Base-by-base conservation (phyloP, 352 stramenopile genomes). In the Phytophthora tubulina region DNA sequence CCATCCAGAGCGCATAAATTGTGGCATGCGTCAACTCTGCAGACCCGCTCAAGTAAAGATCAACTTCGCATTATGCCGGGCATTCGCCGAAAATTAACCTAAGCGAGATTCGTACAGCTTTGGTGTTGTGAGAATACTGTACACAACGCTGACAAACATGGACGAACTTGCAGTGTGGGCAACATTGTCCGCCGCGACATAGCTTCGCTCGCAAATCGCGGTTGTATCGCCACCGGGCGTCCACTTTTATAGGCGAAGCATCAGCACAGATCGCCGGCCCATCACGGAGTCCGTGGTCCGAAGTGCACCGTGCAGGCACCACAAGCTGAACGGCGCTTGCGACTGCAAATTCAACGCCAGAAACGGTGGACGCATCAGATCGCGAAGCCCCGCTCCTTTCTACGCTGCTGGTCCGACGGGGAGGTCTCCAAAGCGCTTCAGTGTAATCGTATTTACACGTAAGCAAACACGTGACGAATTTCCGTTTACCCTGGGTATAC, bases 21-120 rank as follows among this genome's bases (percentile, higher is more conserved):
- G 51, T 30, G 31, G 4, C 3, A 45, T 57, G 42, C 35, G 63
- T 63, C 31, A 63, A 44, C 8, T 4, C 27, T 46, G 7, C 31
- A 41, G 54, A 36, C 41, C n/a, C 62, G 51, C 11, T 70, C 39
- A 65, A 58, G 55, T 71, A 48, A 33, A 55, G 46, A 60, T 60
- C 45, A 67, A 61, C 38, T 30, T 17, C 27, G 14, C 6, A 50
- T 63, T 60, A 31, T 42, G 39, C 11, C 10, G 4, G 9, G 13
- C 39, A 45, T 13, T 6, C 13, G 1, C 9, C 9, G 11, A 9
- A 6, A 3, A 45, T 45, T 50, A 50, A 32, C 17, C 44, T 50
- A 50, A 31, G 44, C 44, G 44, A 17, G 5, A 7, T 33, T 27
- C 2, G 21, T 32, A 35, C 10, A 15, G 46, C 21, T 27, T 27